A percentile compares a stretch with the other conserved stretches of the same genome.
Evolutionary conservation across 2,329 filamentous ascomycete genomes (phyloP).

Genomic region (Colletotrichum gigasporum): DNA sequence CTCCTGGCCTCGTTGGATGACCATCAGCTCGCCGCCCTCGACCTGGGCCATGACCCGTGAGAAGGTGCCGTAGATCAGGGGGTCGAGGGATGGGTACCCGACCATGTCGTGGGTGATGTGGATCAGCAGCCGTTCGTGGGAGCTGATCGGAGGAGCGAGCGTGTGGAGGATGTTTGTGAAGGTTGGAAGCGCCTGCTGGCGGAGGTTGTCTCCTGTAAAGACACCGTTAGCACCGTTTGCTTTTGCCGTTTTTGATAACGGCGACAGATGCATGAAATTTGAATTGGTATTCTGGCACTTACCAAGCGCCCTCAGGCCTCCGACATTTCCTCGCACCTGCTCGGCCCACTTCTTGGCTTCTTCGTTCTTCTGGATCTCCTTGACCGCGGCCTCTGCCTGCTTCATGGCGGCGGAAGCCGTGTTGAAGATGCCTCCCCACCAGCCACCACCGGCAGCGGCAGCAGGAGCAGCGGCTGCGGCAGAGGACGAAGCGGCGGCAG

Average conservation of each 20-base stretch:
- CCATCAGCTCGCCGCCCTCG: slow-evolving; percentile 92
- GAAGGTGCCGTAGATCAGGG: slow-evolving; percentile 91
- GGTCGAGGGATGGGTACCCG: slow-evolving; percentile 93
- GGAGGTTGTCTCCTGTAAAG: slow-evolving; percentile 80
- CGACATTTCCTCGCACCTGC: slow-evolving; percentile 90
- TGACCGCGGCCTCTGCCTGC: slow-evolving; percentile 91
- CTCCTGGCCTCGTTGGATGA: slow-evolving; percentile 93
- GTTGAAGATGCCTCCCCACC: slow-evolving; percentile 89
- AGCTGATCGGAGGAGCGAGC: slow-evolving; percentile 93
- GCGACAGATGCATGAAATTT: neutral
- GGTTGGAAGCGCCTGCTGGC: slow-evolving; percentile 87
- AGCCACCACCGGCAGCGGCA: slow-evolving; percentile 69
- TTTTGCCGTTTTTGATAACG: neutral
- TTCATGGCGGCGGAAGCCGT: slow-evolving; percentile 88
- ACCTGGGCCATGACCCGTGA: slow-evolving; percentile 98
- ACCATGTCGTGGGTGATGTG: slow-evolving; percentile 97
- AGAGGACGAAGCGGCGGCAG: slow-evolving; percentile 33
- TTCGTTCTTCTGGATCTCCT: slow-evolving; percentile 95
- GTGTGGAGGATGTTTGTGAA: slow-evolving; percentile 96
- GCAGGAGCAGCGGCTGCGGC: slow-evolving; percentile 59
- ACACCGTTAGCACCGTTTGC: neutral
- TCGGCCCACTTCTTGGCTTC: slow-evolving; percentile 97
- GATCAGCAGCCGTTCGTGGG: slow-evolving; percentile 95
- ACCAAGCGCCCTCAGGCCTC: slow-evolving; percentile 80
- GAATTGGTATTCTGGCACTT: slow-evolving; percentile 41